phyloP scores from a whole-genome alignment of 345 rosid species.

The Brassica rapa region DNA sequence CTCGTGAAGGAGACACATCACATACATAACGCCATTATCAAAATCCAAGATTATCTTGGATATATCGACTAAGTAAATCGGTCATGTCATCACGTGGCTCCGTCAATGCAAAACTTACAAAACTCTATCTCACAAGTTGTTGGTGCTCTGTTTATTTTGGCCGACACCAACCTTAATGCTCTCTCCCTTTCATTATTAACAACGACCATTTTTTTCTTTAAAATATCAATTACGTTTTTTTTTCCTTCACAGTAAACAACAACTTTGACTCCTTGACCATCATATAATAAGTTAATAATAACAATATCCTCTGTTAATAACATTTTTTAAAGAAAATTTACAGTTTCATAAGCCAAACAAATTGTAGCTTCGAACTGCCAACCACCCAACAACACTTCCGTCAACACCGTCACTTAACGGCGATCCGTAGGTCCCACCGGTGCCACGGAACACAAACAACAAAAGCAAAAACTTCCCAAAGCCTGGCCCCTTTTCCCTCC shows the following conservation, averaged over 20 bases:
- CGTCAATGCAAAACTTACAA: constrained; percentile 20
- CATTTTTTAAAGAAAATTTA: background rate
- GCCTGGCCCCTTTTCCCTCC: background rate
- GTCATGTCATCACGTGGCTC: constrained; percentile 21
- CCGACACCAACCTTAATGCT: constrained; percentile 27
- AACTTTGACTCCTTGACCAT: constrained; percentile 36
- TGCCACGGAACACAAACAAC: background rate
- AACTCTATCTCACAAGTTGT: constrained; percentile 9
- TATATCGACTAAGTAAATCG: constrained; percentile 3
- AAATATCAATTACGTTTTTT: background rate
- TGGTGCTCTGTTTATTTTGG: constrained; percentile 2
- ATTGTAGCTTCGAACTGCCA: constrained; percentile 43
- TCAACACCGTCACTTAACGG: constrained; percentile 27
- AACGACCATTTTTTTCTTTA: background rate
- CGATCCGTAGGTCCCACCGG: constrained; percentile 20
- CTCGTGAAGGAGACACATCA: constrained; percentile 4
- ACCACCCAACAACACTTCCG: constrained; percentile 19
- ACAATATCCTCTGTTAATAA: constrained; percentile 7
- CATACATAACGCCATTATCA: background rate
- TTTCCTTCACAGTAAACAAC: constrained; percentile 10
- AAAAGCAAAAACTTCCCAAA: constrained; percentile 3
- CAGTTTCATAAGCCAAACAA: constrained; percentile 43
- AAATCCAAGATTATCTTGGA: background rate
- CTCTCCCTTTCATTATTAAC: constrained; percentile 29
- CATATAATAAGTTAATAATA: constrained; percentile 9